These are phyloP conservation scores for Gastrodia elata DNA, from an alignment of 106 monocot genomes.

Conservation along the genomic window DNA sequence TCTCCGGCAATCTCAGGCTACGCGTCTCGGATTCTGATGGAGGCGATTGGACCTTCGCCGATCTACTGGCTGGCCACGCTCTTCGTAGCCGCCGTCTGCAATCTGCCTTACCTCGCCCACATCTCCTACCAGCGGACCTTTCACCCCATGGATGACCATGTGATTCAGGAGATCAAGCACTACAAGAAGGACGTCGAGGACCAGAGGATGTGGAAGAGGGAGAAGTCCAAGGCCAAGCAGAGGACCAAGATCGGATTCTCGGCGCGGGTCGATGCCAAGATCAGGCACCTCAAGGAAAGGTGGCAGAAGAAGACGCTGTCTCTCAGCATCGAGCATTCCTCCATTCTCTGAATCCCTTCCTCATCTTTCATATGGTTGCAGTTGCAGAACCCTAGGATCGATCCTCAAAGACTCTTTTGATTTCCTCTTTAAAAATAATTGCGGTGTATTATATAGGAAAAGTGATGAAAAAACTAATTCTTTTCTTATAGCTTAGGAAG, in stretches of 20 bases:
- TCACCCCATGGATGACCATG: slow-evolving; percentile 66
- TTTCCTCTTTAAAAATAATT: too few species aligned
- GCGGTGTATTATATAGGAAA: too few species aligned
- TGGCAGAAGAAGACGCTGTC: slow-evolving; percentile 27
- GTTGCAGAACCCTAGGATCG: too few species aligned
- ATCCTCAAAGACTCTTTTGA: too few species aligned
- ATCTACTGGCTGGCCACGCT: slow-evolving; percentile 43
- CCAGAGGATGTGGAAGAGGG: slow-evolving; percentile 60
- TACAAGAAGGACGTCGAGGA: slow-evolving; percentile 60
- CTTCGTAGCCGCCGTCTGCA: slow-evolving; percentile 35
- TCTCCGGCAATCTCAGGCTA: slow-evolving; percentile 28
- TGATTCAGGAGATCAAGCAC: slow-evolving; percentile 67
- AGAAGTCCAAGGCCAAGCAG: slow-evolving; percentile 48
- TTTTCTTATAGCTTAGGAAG: too few species aligned
- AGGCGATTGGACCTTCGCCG: slow-evolving; percentile 39
- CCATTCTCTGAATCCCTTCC: background rate
- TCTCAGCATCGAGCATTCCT: slow-evolving; percentile 19
- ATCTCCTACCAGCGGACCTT: slow-evolving; percentile 43
- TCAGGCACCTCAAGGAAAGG: slow-evolving; percentile 34
- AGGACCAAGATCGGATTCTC: slow-evolving; percentile 59
- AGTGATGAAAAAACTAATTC: too few species aligned
- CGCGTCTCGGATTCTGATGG: slow-evolving; percentile 33
- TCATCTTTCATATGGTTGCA: background rate
- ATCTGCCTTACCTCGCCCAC: slow-evolving; percentile 46
- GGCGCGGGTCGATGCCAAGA: slow-evolving; percentile 59